Percentiles rank a stretch among this genome's conserved stretches.
Evolutionary conservation across 2,329 filamentous ascomycete species (phyloP).

Genomic region (Cadophora sp.): DNA sequence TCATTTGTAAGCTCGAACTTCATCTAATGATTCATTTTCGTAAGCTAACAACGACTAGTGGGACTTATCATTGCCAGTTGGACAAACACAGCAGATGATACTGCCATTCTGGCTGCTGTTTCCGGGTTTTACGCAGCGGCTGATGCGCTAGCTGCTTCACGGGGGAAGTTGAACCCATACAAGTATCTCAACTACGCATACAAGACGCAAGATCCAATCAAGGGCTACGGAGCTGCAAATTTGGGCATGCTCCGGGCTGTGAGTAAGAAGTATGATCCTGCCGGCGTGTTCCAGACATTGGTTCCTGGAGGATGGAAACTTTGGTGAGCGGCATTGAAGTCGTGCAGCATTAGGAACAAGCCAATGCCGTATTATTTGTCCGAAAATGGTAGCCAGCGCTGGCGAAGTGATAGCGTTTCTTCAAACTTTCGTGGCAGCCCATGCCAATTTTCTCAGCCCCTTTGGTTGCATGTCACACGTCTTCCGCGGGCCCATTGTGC

Average conservation of each 20-base stretch:
- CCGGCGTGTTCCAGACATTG: slow-evolving; percentile 47
- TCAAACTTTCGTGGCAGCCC: too few relatives aligned
- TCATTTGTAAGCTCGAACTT: slow-evolving; percentile 3
- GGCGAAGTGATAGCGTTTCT: too few relatives aligned
- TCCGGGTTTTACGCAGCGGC: slow-evolving; percentile 12
- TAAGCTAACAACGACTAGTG: not conserved
- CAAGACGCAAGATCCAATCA: slow-evolving; percentile 49
- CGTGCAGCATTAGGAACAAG: too few relatives aligned
- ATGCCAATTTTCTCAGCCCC: too few relatives aligned
- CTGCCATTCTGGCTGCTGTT: slow-evolving; percentile 1
- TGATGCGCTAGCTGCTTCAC: slow-evolving; percentile 1
- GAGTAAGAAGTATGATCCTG: slow-evolving; percentile 48
- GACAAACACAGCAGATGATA: not conserved
- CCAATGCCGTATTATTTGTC: too few relatives aligned
- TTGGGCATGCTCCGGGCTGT: slow-evolving; percentile 43
- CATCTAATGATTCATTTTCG: not conserved
- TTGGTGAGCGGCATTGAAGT: not conserved
- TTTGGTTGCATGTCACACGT: too few relatives aligned
- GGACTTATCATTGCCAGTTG: slow-evolving; percentile 11
- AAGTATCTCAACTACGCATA: slow-evolving; percentile 56
- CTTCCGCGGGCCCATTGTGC: too few relatives aligned
- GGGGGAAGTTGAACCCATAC: slow-evolving; percentile 39
- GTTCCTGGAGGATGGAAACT: slow-evolving; percentile 16
- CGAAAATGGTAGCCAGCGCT: too few relatives aligned
- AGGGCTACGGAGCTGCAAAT: slow-evolving; percentile 50